Conservation (phyloP, 257 asterid genomes). For the Gynochthodes officinalis region DNA sequence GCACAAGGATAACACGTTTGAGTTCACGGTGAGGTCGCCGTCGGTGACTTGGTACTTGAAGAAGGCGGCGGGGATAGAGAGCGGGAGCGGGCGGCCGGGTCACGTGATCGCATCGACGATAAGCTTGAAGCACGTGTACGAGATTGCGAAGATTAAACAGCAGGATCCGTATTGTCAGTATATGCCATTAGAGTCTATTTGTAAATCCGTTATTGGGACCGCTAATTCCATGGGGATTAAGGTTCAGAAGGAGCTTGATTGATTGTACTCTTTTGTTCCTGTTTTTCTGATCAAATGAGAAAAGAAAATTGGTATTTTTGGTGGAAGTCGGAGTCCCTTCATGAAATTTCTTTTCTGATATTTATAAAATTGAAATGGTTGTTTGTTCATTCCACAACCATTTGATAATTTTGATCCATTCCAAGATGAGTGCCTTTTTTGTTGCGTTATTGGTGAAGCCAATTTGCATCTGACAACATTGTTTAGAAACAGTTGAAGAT, state of each 20-base stretch:
- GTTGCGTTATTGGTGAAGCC: neutral
- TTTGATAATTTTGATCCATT: neutral
- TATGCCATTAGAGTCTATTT: conserved; percentile 74
- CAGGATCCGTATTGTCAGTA: conserved; percentile 73
- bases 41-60: conserved; percentile 81
- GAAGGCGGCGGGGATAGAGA: conserved; percentile 81
- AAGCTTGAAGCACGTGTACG: conserved; percentile 76
- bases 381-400: no score
- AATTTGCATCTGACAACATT: neutral
- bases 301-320: neutral
- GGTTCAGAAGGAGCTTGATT: conserved; percentile 73
- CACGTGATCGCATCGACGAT: conserved; percentile 65
- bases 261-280: neutral
- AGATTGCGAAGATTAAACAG: conserved; percentile 88
- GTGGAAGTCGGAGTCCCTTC: neutral
- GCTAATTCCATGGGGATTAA: conserved; percentile 83
- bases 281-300: neutral
- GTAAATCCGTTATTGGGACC: conserved; percentile 76
- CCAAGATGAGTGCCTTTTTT: neutral
- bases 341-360: neutral
- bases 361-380: neutral
- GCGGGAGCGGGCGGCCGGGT: conserved; percentile 73
- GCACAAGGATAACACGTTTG: conserved; percentile 72
- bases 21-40: conserved; percentile 78
- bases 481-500: neutral